Percentiles rank a stretch among this genome's conserved stretches.
phyloP scores from a whole-genome alignment of 129 eudicot species.

The Lactuca saligna region DNA sequence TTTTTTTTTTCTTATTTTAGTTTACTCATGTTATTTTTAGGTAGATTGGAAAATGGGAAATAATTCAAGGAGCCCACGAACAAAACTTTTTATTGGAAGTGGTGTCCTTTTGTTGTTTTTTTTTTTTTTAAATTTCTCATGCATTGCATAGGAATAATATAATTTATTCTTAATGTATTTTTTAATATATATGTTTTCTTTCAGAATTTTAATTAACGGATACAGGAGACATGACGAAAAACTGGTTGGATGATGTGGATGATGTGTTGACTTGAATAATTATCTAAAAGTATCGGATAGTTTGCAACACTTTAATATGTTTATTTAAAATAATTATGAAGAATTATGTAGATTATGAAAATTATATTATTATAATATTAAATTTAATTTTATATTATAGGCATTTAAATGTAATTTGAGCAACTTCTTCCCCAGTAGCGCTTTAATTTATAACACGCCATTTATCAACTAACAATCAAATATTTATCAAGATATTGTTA shows the following conservation, averaged over 20 bases:
- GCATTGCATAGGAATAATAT: not conserved
- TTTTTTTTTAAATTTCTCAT: not conserved
- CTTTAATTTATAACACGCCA: no score
- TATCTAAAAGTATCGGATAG: not conserved
- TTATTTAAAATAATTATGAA: no score
- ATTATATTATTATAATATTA: no score
- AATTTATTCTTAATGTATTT: not conserved
- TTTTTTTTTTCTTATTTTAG: not conserved
- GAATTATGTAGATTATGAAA: no score
- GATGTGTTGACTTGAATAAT: not conserved
- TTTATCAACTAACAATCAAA: no score
- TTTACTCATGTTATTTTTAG: not conserved
- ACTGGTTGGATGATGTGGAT: not conserved
- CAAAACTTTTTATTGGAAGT: not conserved
- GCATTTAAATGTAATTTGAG: no score
- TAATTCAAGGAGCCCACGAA: conserved; percentile 7
- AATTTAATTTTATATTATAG: no score
- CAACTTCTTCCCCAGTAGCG: no score
- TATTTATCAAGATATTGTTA: no score
- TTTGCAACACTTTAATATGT: no score
- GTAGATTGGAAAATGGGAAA: not conserved
- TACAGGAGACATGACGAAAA: not conserved
- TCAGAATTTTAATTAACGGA: not conserved
- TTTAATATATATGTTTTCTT: not conserved
- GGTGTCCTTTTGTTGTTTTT: conserved; percentile 1